These are phyloP conservation scores for Mycena crocata DNA, from an alignment of 768 basidiomycete genomes.

Conservation along the genomic window DNA sequence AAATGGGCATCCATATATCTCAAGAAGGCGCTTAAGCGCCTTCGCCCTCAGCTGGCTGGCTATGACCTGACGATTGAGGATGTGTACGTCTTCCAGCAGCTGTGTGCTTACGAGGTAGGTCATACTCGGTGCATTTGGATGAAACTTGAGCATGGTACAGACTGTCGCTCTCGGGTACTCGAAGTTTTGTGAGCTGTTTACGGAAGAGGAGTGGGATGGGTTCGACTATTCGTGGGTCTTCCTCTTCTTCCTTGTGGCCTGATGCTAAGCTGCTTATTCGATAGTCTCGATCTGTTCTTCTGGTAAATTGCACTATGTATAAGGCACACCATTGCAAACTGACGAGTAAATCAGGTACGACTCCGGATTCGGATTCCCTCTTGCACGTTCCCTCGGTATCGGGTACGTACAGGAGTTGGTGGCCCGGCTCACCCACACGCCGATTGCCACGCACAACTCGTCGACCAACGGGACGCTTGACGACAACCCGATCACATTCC, in stretches of 20 bases:
- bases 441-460: conserved; percentile 76
- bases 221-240: conserved; percentile 85
- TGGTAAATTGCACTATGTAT: conserved; percentile 54
- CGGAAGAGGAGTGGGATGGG: conserved; percentile 92
- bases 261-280: not conserved
- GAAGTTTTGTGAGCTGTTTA: conserved; percentile 91
- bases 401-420: conserved; percentile 88
- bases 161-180: conserved; percentile 94
- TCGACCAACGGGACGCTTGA: conserved; percentile 89
- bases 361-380: conserved; percentile 85
- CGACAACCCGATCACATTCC: conserved; percentile 75
- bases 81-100: conserved; percentile 81
- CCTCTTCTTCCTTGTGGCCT: not conserved
- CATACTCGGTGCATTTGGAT: not conserved
- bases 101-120: conserved; percentile 63
- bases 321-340: conserved; percentile 3
- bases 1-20: conserved; percentile 84
- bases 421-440: conserved; percentile 83
- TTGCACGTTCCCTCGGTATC: conserved; percentile 79
- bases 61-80: conserved; percentile 75
- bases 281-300: conserved; percentile 73
- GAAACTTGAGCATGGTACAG: conserved; percentile 46
- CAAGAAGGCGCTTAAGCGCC: conserved; percentile 67
- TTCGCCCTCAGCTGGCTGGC: conserved; percentile 70
- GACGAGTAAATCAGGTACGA: conserved; percentile 61